phyloP scores from a whole-genome alignment of 768 basidiomycete genomes.

The Xerocomus spinulosus region DNA sequence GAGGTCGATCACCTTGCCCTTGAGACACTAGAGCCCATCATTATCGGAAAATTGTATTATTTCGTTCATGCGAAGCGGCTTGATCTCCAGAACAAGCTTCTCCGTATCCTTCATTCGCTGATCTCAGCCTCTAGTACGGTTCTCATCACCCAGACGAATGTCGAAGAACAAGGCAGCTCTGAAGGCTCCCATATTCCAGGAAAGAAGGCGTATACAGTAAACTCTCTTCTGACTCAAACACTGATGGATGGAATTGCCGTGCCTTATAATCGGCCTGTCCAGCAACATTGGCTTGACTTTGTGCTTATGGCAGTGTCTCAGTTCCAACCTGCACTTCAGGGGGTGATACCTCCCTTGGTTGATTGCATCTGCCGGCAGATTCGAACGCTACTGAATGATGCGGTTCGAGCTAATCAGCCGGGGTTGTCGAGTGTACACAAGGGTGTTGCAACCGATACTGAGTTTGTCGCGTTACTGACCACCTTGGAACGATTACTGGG shows the following conservation, averaged over 20 bases:
- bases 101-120: constrained; percentile 85
- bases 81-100: constrained; percentile 88
- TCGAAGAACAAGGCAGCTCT: constrained; percentile 31
- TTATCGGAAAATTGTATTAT: constrained; percentile 72
- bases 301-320: constrained; percentile 86
- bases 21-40: constrained; percentile 60
- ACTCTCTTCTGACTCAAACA: constrained; percentile 70
- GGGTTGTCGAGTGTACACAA: constrained; percentile 40
- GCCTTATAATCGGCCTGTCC: constrained; percentile 65
- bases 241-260: constrained; percentile 75
- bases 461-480: constrained; percentile 79
- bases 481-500: constrained; percentile 78
- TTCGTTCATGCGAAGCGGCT: constrained; percentile 65
- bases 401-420: constrained; percentile 40
- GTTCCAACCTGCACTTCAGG: constrained; percentile 67
- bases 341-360: constrained; percentile 65
- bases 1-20: constrained; percentile 62
- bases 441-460: constrained; percentile 66
- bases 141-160: constrained; percentile 25
- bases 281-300: constrained; percentile 98
- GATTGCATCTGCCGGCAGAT: constrained; percentile 78
- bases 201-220: constrained; percentile 45
- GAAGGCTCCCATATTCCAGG: constrained; percentile 33
- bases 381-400: constrained; percentile 49
- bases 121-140: constrained; percentile 63